These are phyloP conservation scores for Penicillium griseofulvum DNA, from an alignment of 2,329 filamentous ascomycete genomes.

Conservation along the genomic window DNA sequence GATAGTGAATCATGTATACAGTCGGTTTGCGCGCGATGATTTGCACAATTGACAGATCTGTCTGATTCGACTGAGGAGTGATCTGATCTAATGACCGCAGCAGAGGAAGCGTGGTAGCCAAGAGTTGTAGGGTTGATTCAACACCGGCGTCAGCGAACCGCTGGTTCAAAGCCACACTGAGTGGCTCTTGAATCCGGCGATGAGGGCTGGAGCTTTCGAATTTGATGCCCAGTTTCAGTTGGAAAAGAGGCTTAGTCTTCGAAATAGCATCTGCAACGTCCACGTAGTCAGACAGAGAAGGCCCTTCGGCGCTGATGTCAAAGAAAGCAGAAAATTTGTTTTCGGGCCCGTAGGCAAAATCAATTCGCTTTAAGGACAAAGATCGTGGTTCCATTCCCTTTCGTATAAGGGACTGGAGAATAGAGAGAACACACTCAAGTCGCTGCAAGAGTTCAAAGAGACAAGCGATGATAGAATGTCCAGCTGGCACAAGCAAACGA, in stretches of 20 bases:
- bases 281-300: conserved; percentile 14
- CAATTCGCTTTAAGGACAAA: conserved; percentile 36
- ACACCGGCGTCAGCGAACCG: conserved; percentile 30
- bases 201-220: conserved; percentile 40
- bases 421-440: conserved; percentile 38
- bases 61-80: conserved; percentile 24
- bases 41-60: conserved; percentile 28
- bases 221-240: conserved; percentile 30
- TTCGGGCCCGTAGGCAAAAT: conserved; percentile 35
- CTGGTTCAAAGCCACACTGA: conserved; percentile 38
- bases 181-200: conserved; percentile 41
- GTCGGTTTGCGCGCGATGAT: conserved; percentile 38
- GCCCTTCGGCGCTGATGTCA: conserved; percentile 29
- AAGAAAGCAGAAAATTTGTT: conserved; percentile 32
- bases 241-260: conserved; percentile 27
- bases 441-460: conserved; percentile 40
- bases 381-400: conserved; percentile 33
- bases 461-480: conserved; percentile 34
- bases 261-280: conserved; percentile 24
- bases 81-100: conserved; percentile 38
- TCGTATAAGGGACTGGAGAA: conserved; percentile 34
- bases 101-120: conserved; percentile 39
- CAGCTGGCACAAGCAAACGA: conserved; percentile 37
- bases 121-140: conserved; percentile 30
- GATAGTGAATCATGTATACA: conserved; percentile 38